Base-by-base conservation (phyloP, 2,329 filamentous ascomycete genomes). In the Exophiala oligosperma region DNA sequence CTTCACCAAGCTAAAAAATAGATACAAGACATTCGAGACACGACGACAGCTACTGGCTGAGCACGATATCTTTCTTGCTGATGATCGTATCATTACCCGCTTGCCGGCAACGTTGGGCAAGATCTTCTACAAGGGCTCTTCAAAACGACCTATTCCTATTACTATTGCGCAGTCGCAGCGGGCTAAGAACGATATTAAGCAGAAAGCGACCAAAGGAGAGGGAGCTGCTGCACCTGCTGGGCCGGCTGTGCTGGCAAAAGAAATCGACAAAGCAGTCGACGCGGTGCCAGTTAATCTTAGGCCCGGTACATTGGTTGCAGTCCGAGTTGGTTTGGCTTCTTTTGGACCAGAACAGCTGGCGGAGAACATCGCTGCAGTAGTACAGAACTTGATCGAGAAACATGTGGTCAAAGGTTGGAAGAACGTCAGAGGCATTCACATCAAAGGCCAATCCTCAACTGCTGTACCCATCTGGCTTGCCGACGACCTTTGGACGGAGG, bases 391-490 rank as follows among this genome's bases (percentile, higher is more conserved):
- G 68, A 85, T 92, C 5, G 86, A 90, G 62, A 92, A 89, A 73
- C 90, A 88, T 71, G 85, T 97, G 47, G 85, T 92, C 17, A 87
- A 93, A 72, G 88, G 92, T 69, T 97, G 92, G 92, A 85, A 84
- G 69, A 94, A 93, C 72, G 83, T 97, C 63, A 87, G 88, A 74
- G 84, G 85, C 63, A 78, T 99, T 61, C 92, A 96, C 74, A 82
- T 99, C 79, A 99, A 97, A 82, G 91, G 91, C 2, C 88, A 91
- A 28, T 86, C 90, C 70, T 96, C 93, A 3, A 88, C 87, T 61
- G 89, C 93, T 7, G 81, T 99, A 69, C 94, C 94, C n/a, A 87
- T 99, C 71, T 99, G 92, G 90, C 78, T 96, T 71, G 90, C 93
- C 3, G 88, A 92, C 66, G 92, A 97, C 80, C 81, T 99, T 64